Percentiles rank a stretch among this genome's conserved stretches.
phyloP scores from a whole-genome alignment of 1,139 yeast genomes.

The Suhomyces kunorum region DNA sequence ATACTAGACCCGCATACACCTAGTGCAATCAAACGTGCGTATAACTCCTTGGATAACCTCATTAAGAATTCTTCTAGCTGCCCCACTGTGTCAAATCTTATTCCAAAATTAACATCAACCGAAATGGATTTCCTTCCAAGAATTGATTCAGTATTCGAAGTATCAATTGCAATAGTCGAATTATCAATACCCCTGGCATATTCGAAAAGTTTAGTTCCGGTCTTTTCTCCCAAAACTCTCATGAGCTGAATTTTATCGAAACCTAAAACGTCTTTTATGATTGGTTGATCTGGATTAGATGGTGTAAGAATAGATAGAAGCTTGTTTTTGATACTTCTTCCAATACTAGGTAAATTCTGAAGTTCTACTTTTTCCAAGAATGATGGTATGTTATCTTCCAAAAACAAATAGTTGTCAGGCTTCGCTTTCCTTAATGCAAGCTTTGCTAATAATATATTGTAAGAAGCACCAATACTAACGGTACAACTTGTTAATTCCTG shows the following conservation, averaged over 20 bases:
- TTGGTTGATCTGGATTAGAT: constrained; percentile 18
- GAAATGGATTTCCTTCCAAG: constrained; percentile 72
- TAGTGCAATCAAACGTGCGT: constrained; percentile 49
- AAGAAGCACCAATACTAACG: constrained; percentile 76
- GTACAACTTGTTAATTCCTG: constrained; percentile 55
- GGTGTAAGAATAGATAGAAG: constrained; percentile 27
- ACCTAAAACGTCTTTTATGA: constrained; percentile 35
- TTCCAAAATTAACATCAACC: constrained; percentile 91
- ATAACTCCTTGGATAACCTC: constrained; percentile 60
- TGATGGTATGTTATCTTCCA: constrained; percentile 30
- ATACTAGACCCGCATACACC: constrained; percentile 57
- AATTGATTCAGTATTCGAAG: constrained; percentile 44
- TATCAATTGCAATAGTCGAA: constrained; percentile 52
- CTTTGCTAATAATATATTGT: constrained; percentile 75
- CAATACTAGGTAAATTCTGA: constrained; percentile 83
- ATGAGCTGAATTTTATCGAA: constrained; percentile 42
- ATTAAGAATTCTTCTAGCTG: constrained; percentile 68
- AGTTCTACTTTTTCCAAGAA: constrained; percentile 51
- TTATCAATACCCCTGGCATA: constrained; percentile 70
- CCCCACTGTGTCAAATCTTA: constrained; percentile 59
- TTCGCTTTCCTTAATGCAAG: constrained; percentile 75
- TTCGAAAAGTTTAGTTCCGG: constrained; percentile 63
- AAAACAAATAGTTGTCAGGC: constrained; percentile 64
- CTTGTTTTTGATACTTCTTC: constrained; percentile 51
- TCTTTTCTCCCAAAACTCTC: constrained; percentile 60